Percentiles rank a stretch among this genome's conserved stretches.
phyloP scores from a whole-genome alignment of 805 yeast genomes.

The Lipomyces sp. region DNA sequence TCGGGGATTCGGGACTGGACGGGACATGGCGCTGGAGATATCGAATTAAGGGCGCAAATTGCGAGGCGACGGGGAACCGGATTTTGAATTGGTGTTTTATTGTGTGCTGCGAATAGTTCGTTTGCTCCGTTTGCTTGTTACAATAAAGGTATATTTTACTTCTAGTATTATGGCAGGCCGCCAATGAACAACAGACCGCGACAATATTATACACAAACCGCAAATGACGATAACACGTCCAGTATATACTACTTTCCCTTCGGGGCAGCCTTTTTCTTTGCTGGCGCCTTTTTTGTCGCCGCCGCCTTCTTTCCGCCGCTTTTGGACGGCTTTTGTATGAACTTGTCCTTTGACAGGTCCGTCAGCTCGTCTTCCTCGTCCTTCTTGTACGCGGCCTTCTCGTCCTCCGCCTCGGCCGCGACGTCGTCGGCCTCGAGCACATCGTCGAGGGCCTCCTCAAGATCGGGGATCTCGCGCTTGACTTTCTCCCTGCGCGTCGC shows the following conservation, averaged over 20 bases:
- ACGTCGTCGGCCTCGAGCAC: slow-evolving; percentile 52
- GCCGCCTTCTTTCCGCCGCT: slow-evolving; percentile 18
- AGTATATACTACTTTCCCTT: background rate
- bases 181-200: too few relatives aligned
- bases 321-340: slow-evolving; percentile 47
- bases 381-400: slow-evolving; percentile 41
- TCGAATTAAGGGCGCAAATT: too few relatives aligned
- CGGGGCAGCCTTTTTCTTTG: slow-evolving; percentile 28
- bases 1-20: too few relatives aligned
- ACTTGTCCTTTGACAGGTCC: slow-evolving; percentile 54
- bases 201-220: too few relatives aligned
- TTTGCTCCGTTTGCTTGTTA: too few relatives aligned
- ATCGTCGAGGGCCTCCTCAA: slow-evolving; percentile 52
- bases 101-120: too few relatives aligned
- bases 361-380: slow-evolving; percentile 41
- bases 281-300: slow-evolving; percentile 42
- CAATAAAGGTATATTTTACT: too few relatives aligned
- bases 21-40: too few relatives aligned
- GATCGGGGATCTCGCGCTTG: slow-evolving; percentile 50
- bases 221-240: too few relatives aligned
- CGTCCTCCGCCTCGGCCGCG: slow-evolving; percentile 39
- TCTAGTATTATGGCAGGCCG: too few relatives aligned
- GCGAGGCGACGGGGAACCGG: too few relatives aligned
- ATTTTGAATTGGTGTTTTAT: too few relatives aligned
- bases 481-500: slow-evolving; percentile 36